Evolutionary conservation across 148 eudicot species (phyloP), one percentile per base, ranked within the genome.

Genomic region (Mesembryanthemum crystallinum): DNA sequence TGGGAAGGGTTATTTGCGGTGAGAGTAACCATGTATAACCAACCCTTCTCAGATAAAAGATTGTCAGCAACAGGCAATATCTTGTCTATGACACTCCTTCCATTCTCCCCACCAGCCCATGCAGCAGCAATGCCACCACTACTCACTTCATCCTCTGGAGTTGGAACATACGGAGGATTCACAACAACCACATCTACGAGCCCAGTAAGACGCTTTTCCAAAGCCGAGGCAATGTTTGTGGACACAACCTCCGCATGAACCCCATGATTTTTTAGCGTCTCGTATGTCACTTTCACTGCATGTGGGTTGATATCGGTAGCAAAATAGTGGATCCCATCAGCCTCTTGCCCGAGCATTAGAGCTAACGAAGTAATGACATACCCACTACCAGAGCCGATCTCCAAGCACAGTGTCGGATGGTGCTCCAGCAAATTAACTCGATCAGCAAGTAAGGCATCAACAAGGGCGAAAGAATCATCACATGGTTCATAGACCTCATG

Each of bases 41-140:
- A 95, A 8, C 98, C 98, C 67, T 77, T 87, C 24, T 89, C 88
- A 0, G 98, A 92, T 79, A 95, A 85, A 72, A 95, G 89, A 55
- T 77, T 78, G 71, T 92, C 92, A 69, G 89, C 94, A 68, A 92
- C 81, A 4, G 94, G 96, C 82, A 95, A 77, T 65, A 95, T 92
- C 79, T 81, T 90, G 67, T 95, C 94, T 72, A 92, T 95, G 35
- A 95, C 96, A 11, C 75, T 81, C 73, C 98, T 77, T 8, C 98
- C 98, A 82, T 95, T 86, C 84, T 90, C 90, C 18, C 98, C 98
- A 32, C 98, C 98, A 8, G 98, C 98, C 98, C 98, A 95, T 49
- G 97, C 67, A 73, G 97, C 79, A 15, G 87, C 85, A 71, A 95
- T 90, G 30, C 98, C 97, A 18, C 70, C 73, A 74, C 83, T 30